A percentile compares a stretch with the other conserved stretches of the same genome.
Conservation (phyloP, 176 grass and related monocot genomes). For the Thalia dealbata region DNA sequence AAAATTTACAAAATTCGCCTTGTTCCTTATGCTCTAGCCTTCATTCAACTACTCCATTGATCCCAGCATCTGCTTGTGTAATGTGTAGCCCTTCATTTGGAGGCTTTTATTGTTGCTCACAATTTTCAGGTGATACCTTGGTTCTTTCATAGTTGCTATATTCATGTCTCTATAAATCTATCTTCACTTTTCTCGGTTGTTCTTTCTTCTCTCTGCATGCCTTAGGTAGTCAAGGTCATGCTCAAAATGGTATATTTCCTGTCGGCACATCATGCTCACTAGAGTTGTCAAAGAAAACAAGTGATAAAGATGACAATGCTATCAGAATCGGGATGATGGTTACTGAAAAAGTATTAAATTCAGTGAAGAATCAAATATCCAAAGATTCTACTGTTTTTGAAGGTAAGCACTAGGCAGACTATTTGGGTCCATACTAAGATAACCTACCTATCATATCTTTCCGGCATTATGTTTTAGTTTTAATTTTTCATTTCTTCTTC, state of each 20-base stretch:
- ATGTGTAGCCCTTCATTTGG: conserved; percentile 26
- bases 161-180: neutral
- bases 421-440: neutral
- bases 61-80: conserved; percentile 40
- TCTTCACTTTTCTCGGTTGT: neutral
- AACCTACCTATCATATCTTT: neutral
- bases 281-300: conserved; percentile 23
- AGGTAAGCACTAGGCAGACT: conserved; percentile 25
- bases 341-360: conserved; percentile 47
- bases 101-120: conserved; percentile 23
- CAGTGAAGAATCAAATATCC: conserved; percentile 36
- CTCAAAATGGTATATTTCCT: conserved; percentile 30
- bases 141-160: neutral
- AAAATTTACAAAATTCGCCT: conserved; percentile 29
- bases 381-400: conserved; percentile 16
- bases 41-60: conserved; percentile 37
- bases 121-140: conserved; percentile 37
- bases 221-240: conserved; percentile 30
- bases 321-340: conserved; percentile 40
- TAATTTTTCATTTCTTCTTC: neutral
- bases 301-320: conserved; percentile 23
- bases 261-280: conserved; percentile 20
- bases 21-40: conserved; percentile 31
- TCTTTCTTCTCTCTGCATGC: neutral
- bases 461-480: neutral